phyloP scores from a whole-genome alignment of 495 filamentous ascomycete genomes.

The Podospora comata region DNA sequence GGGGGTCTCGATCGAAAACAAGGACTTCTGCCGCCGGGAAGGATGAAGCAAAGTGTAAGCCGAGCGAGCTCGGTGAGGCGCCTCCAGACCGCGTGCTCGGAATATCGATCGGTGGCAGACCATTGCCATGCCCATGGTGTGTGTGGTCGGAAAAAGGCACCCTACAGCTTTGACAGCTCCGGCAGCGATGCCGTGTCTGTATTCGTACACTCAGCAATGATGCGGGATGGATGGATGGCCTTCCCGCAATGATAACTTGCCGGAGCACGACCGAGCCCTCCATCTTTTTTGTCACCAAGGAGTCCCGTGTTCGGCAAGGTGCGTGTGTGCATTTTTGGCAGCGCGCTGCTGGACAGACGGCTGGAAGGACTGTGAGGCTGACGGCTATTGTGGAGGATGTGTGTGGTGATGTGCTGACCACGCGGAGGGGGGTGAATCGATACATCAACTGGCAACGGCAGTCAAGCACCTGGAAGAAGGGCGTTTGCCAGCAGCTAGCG shows the following conservation, averaged over 20 bases:
- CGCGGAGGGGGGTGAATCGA: conserved; percentile 4
- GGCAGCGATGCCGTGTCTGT: neutral
- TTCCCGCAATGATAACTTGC: neutral
- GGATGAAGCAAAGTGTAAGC: conserved; percentile 1
- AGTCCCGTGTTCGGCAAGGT: neutral
- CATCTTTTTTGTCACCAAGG: neutral
- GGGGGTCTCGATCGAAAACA: neutral
- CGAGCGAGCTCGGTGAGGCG: neutral
- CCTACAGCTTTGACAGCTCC: neutral
- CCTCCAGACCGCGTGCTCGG: neutral
- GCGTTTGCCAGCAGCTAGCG: conserved; percentile 9
- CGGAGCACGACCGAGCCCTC: neutral
- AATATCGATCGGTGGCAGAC: neutral
- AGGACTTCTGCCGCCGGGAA: conserved; percentile 3
- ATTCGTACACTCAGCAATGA: neutral
- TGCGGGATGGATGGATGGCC: neutral
- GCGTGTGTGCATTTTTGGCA: neutral
- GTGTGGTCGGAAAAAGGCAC: neutral
- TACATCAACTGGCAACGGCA: neutral
- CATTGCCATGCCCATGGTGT: neutral
- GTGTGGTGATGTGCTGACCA: neutral
- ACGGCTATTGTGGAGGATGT: neutral
- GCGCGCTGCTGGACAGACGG: neutral
- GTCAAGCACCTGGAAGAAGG: conserved; percentile 5
- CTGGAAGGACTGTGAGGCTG: neutral